These are phyloP conservation scores for Cinnamomum chago DNA, from an alignment of 164 flowering plant species.

Conservation along the genomic window DNA sequence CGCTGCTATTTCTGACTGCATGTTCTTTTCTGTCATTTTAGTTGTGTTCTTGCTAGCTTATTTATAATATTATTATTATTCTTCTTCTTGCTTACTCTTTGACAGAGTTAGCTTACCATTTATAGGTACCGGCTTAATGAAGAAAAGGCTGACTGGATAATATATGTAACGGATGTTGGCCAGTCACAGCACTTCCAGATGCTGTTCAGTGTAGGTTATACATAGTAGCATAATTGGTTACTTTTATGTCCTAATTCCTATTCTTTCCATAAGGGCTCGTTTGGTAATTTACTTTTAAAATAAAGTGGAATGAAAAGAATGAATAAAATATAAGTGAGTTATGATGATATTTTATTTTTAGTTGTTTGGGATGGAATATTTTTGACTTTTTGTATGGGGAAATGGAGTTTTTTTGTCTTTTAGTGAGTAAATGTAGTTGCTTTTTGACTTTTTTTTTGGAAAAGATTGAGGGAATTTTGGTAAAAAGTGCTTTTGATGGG, in stretches of 20 bases:
- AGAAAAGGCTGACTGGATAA: conserved; percentile 96
- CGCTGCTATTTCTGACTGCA: no score
- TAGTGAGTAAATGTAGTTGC: no score
- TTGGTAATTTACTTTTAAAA: no score
- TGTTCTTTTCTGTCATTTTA: neutral
- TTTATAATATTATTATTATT: neutral
- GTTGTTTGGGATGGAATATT: no score
- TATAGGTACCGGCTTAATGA: conserved; percentile 92
- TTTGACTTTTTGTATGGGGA: no score
- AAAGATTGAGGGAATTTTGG: no score
- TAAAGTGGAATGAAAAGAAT: no score
- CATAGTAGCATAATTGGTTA: conserved; percentile 19
- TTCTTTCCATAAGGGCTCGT: neutral
- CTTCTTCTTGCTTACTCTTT: neutral
- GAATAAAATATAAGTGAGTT: no score
- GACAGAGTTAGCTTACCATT: conserved; percentile 12
- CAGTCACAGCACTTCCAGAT: conserved; percentile 90
- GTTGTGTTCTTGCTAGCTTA: neutral
- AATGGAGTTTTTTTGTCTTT: no score
- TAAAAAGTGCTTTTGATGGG: no score
- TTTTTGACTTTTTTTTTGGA: no score
- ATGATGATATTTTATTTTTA: no score
- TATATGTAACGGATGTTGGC: conserved; percentile 95
- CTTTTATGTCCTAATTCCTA: neutral
- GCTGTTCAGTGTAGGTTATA: conserved; percentile 61